Evolutionary conservation across 208 protist species (phyloP).

Genomic region (Tritrichomonas foetus): DNA sequence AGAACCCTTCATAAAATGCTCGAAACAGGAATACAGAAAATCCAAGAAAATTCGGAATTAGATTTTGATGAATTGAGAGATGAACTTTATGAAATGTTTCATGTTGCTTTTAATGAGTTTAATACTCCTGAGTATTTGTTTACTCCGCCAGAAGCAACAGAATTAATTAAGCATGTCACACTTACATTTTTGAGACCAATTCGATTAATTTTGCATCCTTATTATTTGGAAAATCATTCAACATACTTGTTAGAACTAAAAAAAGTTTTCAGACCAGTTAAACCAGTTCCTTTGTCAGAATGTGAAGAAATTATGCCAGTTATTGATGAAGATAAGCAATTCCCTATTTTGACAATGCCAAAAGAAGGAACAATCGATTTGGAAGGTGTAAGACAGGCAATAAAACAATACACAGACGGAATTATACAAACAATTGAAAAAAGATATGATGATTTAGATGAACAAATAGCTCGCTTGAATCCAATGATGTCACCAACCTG

Average conservation of each 20-base stretch:
- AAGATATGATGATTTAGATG: slow-evolving; percentile 5
- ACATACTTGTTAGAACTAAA: not conserved
- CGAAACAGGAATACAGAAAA: not conserved
- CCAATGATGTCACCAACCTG: not conserved
- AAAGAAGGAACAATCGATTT: not conserved
- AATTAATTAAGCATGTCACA: not conserved
- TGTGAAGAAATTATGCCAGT: not conserved
- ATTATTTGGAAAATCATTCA: not conserved
- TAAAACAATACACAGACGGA: not conserved
- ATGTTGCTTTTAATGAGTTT: not conserved
- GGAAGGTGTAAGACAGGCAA: not conserved
- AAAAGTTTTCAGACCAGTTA: not conserved
- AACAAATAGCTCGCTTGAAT: not conserved
- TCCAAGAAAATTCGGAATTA: not conserved
- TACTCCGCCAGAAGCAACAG: not conserved
- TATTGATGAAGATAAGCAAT: not conserved
- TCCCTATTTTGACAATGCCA: not conserved
- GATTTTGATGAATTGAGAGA: not conserved
- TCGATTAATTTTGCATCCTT: not conserved
- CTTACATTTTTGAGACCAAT: not conserved
- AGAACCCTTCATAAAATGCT: not conserved
- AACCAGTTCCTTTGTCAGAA: not conserved
- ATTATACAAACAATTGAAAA: not conserved
- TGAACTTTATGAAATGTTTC: not conserved
- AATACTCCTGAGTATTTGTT: not conserved